Evolutionary conservation across 1,284 basidiomycete genomes (phyloP), one percentile per base, ranked within the genome.

Genomic region (Flammula alnicola): DNA sequence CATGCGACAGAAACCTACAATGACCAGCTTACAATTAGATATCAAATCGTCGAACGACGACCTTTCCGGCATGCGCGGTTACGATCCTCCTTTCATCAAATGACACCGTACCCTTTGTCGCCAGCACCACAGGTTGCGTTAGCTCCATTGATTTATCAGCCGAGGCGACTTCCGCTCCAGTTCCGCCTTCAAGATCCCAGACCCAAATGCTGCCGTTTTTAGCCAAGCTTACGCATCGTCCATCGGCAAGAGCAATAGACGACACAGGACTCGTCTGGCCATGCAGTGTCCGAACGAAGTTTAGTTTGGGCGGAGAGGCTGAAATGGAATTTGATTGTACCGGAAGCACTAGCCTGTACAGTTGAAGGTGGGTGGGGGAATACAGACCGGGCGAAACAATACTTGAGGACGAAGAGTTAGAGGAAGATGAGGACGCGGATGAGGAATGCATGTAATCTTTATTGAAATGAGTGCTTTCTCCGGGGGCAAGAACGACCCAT

Each of bases 401-500:
- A 33, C 38, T 38, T 20, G 55, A 55, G 27, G 52, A 47, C 17
- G 66, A 54, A 32, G 65, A 61, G 33, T 63, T 58, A 30, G 65
- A 54, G 12, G 58, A 41, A 11, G 62, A 54, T n/a, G 67, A 62
- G 22, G 59, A 33, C 8, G 62, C 33, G 23, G 39, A 55, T 47
- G 32, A n/a, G 5, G 36, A 26, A 25, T 40, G 22, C 23, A 40
- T 38, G 30, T 38, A 27, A 39, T 19, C n/a, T 26, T 50, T 50
- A 44, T 51, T 59, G 36, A 52, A 54, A 47, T 54, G 54, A 23
- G 57, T 58, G 5, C 62, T 55, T 31, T 81, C 75, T 1, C 75
- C 81, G 5, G 87, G 81, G 6, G 85, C 88, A 37, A 92, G 75
- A 7, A 91, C 83, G 39, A 92, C 81, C 85, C 88, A 92, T 70